phyloP scores from a whole-genome alignment of 805 yeast species.

The Kodamaea jinghongensis region DNA sequence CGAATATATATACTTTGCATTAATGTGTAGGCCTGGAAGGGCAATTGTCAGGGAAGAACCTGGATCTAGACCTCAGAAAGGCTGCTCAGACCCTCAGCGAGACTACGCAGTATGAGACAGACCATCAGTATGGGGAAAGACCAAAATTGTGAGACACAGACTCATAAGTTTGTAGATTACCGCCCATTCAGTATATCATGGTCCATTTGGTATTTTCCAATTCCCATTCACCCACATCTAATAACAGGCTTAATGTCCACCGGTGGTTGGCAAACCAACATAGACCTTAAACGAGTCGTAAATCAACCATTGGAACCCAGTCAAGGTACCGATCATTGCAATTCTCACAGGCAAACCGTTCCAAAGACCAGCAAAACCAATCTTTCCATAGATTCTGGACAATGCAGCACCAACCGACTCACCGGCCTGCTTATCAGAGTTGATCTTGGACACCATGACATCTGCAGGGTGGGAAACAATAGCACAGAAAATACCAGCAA shows the following conservation, averaged over 20 bases:
- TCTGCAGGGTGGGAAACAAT: slow-evolving; percentile 98
- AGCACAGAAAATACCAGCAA: slow-evolving; percentile 97
- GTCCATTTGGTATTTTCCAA: no score
- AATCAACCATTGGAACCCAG: slow-evolving; percentile 95
- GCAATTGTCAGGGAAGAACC: no score
- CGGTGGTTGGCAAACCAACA: slow-evolving; percentile 93
- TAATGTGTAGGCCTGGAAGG: no score
- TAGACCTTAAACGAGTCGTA: slow-evolving; percentile 96
- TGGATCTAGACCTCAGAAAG: no score
- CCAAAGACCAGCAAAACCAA: slow-evolving; percentile 93
- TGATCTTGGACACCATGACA: slow-evolving; percentile 93
- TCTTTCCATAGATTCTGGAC: slow-evolving; percentile 69
- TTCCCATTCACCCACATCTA: no score
- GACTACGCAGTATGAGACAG: no score
- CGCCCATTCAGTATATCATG: no score
- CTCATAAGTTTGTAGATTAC: no score
- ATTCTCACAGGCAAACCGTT: slow-evolving; percentile 93
- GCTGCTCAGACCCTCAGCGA: no score
- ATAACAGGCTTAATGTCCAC: slow-evolving; percentile 52
- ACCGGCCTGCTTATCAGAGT: slow-evolving; percentile 61
- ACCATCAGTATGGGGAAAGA: no score
- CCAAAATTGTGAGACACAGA: no score
- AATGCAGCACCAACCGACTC: slow-evolving; percentile 70
- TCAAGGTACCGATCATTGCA: slow-evolving; percentile 94
- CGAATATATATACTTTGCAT: no score